These are phyloP conservation scores for Hapsidospora chrysogenum DNA, from an alignment of 495 filamentous ascomycete genomes.

Conservation along the genomic window DNA sequence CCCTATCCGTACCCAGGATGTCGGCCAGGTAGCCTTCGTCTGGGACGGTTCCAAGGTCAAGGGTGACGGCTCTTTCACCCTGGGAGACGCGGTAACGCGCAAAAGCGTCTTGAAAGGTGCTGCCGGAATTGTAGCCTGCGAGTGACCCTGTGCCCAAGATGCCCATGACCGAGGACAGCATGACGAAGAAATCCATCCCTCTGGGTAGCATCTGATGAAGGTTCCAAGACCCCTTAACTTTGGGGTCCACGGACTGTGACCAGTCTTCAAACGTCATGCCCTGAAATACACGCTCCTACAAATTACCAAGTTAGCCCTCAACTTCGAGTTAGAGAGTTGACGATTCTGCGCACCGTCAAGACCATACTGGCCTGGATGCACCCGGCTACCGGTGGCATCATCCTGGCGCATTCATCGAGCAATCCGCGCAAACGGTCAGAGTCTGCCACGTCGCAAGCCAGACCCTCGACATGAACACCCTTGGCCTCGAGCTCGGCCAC, in stretches of 20 bases:
- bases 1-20: background rate
- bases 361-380: background rate
- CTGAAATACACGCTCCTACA: conserved; percentile 5
- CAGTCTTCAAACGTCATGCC: background rate
- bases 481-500: background rate
- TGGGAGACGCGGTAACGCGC: background rate
- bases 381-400: conserved; percentile 4
- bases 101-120: background rate
- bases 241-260: background rate
- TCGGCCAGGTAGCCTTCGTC: background rate
- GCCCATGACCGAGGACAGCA: background rate
- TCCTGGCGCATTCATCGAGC: background rate
- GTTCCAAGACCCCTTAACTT: background rate
- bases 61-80: background rate
- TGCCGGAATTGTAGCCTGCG: background rate
- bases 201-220: background rate
- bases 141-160: background rate
- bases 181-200: background rate
- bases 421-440: background rate
- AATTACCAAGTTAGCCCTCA: too few species aligned
- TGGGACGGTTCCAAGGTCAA: background rate
- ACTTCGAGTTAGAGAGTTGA: too few species aligned
- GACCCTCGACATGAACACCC: background rate
- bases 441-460: background rate
- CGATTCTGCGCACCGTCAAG: too few species aligned